Conservation (phyloP, 2,329 filamentous ascomycete genomes). For the Ophiostoma ulmi region DNA sequence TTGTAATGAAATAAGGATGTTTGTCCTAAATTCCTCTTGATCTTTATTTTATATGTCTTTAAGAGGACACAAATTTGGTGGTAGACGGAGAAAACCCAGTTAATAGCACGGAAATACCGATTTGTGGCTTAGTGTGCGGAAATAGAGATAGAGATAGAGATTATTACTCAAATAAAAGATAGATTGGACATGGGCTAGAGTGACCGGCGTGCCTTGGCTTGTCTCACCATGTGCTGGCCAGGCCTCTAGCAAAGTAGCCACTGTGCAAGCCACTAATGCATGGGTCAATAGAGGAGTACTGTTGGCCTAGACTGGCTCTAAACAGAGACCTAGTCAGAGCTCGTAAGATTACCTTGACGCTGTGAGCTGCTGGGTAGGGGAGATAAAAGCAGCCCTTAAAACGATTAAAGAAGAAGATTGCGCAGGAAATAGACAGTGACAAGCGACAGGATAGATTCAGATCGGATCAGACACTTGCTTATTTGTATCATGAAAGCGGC, state of each 20-base stretch:
- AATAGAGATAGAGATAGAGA: background rate
- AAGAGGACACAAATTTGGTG: background rate
- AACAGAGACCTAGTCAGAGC: background rate
- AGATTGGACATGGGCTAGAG: background rate
- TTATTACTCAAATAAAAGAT: background rate
- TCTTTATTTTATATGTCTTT: background rate
- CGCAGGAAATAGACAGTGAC: too few species aligned
- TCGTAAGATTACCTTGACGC: background rate
- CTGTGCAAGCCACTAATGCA: background rate
- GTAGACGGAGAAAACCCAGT: background rate
- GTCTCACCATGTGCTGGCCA: slow-evolving; percentile 6
- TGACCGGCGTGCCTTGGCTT: slow-evolving; percentile 6
- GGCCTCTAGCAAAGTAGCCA: background rate
- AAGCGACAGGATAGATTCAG: background rate
- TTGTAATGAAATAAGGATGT: background rate
- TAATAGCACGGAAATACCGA: background rate
- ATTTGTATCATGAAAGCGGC: background rate
- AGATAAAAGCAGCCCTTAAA: background rate
- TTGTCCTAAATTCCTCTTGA: background rate
- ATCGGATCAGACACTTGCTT: background rate
- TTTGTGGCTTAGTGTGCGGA: background rate
- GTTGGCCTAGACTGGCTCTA: background rate
- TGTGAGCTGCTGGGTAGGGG: background rate
- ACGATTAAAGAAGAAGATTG: background rate
- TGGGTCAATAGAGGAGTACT: background rate